Conservation (phyloP, 2,329 filamentous ascomycete species). For the Talaromyces rugulosus region DNA sequence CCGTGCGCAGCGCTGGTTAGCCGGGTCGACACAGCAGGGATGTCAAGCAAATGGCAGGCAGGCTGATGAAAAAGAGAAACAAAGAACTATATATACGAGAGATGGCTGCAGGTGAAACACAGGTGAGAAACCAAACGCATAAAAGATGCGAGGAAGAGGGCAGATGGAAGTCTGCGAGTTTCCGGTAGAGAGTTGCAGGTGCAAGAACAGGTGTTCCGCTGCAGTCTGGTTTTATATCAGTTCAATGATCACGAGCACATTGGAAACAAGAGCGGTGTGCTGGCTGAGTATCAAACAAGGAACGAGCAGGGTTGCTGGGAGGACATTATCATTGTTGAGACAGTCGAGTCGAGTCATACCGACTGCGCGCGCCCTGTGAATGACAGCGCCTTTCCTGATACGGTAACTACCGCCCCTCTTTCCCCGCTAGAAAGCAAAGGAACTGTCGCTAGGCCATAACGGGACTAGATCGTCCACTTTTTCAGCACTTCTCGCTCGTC, state of each 20-base stretch:
- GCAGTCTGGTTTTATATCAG: neutral
- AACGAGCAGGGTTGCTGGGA: neutral
- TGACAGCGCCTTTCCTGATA: slow-evolving; percentile 9
- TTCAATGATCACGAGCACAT: neutral
- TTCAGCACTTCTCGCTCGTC: neutral
- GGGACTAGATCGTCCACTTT: neutral
- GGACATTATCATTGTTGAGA: neutral
- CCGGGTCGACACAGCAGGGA: neutral
- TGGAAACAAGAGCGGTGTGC: neutral
- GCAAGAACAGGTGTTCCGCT: neutral
- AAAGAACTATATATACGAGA: neutral
- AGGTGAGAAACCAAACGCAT: neutral
- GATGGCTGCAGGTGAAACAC: neutral
- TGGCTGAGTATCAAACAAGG: neutral
- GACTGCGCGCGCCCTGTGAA: slow-evolving; percentile 8
- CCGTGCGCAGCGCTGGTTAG: neutral
- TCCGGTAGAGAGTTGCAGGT: neutral
- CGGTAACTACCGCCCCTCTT: neutral
- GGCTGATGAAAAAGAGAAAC: neutral
- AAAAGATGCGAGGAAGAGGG: neutral
- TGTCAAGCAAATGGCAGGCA: neutral
- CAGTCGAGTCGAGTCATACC: neutral
- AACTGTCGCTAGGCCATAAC: neutral
- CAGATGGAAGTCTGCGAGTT: neutral
- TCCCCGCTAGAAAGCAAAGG: neutral